A percentile compares a stretch with the other conserved stretches of the same genome.
phyloP scores from a whole-genome alignment of 2,329 filamentous ascomycete species.

The Curvularia sp. region DNA sequence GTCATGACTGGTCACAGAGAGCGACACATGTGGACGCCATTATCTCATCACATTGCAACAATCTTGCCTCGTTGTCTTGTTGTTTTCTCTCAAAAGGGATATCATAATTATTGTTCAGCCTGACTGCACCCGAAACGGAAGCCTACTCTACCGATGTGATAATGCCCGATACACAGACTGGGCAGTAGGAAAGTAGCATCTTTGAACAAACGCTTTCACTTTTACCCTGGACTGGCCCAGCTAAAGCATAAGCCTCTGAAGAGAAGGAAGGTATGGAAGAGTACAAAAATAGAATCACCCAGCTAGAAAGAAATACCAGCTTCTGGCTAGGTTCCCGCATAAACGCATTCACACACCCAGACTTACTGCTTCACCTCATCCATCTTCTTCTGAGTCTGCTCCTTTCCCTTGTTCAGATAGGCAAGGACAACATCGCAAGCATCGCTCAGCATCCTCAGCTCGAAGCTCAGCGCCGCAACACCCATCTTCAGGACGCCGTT shows the following conservation, averaged over 20 bases:
- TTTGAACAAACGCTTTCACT: conserved; percentile 9
- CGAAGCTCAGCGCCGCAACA: conserved; percentile 49
- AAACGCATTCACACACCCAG: too few species aligned
- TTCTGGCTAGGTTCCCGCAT: background rate
- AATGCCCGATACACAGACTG: conserved; percentile 3
- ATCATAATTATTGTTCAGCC: conserved; percentile 16
- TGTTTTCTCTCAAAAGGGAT: conserved; percentile 5
- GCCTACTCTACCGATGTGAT: background rate
- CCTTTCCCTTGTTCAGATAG: conserved; percentile 46
- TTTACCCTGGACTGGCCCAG: conserved; percentile 5
- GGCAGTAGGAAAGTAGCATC: conserved; percentile 4
- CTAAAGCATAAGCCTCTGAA: background rate
- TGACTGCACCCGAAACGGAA: conserved; percentile 3
- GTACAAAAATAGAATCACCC: background rate
- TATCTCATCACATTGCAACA: background rate
- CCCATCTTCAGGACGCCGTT: conserved; percentile 47
- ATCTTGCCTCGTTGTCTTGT: background rate
- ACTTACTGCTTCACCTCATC: conserved; percentile 47
- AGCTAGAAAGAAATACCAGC: background rate
- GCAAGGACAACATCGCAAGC: conserved; percentile 38
- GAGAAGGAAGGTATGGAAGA: background rate
- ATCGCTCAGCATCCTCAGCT: conserved; percentile 49
- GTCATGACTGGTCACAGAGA: too few species aligned
- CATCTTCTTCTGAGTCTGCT: conserved; percentile 44
- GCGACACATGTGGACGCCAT: background rate